A percentile compares a stretch with the other conserved stretches of the same genome.
Conservation (phyloP, 2,329 filamentous ascomycete species). For the Talaromyces albobiverticillius region DNA sequence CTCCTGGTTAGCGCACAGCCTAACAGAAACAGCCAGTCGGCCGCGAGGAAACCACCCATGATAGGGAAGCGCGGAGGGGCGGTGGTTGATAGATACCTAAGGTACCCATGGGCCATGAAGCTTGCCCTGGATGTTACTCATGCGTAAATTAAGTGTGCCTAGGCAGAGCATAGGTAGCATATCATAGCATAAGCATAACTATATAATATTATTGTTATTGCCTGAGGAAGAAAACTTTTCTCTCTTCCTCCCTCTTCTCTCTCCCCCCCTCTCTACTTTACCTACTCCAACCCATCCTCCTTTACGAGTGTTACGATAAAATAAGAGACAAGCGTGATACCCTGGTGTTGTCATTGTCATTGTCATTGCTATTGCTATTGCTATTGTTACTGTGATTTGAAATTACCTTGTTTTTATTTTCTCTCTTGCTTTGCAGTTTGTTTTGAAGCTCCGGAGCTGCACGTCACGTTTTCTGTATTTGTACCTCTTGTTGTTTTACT, state of each 20-base stretch:
- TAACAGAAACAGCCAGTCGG: no score
- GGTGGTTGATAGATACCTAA: no score
- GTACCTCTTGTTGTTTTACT: background rate
- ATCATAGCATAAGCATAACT: no score
- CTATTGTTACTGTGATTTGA: no score
- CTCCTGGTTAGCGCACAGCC: no score
- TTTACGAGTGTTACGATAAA: conserved; percentile 13
- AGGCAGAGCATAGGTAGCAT: no score
- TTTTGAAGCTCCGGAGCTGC: conserved; percentile 7
- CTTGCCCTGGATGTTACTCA: no score
- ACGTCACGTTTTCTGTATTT: conserved; percentile 3
- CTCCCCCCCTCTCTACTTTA: background rate
- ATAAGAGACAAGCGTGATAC: conserved; percentile 9
- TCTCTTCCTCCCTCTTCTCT: background rate
- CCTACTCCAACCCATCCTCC: background rate
- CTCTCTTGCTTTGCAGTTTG: background rate
- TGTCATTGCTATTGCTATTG: no score
- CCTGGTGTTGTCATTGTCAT: conserved; percentile 5
- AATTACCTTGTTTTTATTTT: conserved; percentile 1
- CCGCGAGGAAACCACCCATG: no score
- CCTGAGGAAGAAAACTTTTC: conserved; percentile 13
- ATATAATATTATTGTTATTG: conserved; percentile 6
- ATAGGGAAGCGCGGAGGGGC: no score
- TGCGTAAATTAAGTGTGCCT: no score
- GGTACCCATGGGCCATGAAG: no score